These are phyloP conservation scores for Cadophora sp. DNA, from an alignment of 2,329 filamentous ascomycete species.

Conservation along the genomic window DNA sequence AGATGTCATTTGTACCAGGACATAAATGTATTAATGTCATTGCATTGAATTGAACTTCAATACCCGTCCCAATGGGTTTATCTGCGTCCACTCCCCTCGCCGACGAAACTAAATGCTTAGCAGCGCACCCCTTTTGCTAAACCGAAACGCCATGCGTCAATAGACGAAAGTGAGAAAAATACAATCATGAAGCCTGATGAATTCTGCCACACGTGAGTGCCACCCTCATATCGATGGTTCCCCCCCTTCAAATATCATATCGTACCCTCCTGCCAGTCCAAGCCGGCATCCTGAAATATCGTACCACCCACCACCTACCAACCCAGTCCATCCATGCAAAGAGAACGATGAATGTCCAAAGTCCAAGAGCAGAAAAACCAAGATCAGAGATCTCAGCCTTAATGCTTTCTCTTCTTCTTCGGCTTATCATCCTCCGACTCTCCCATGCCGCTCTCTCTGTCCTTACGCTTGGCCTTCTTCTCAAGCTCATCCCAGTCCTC, in stretches of 20 bases:
- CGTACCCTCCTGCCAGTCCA: neutral
- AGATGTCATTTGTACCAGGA: too few relatives aligned
- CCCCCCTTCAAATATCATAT: neutral
- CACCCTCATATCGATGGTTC: neutral
- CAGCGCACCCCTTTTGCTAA: constrained; percentile 10
- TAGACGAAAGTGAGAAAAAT: constrained; percentile 10
- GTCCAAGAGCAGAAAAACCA: neutral
- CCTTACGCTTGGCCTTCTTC: constrained; percentile 86
- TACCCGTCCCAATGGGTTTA: neutral
- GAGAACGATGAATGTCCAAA: neutral
- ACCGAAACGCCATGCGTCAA: constrained; percentile 22
- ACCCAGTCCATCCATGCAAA: neutral
- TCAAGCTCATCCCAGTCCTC: constrained; percentile 97
- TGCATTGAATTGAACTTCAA: neutral
- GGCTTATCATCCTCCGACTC: constrained; percentile 78
- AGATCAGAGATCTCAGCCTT: constrained; percentile 12
- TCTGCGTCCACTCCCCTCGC: neutral
- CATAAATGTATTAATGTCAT: neutral
- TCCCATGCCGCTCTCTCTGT: constrained; percentile 68
- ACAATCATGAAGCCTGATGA: neutral
- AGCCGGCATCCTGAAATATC: neutral
- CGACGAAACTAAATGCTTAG: neutral
- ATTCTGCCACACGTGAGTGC: neutral
- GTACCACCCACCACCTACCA: too few relatives aligned
- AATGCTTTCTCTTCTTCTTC: constrained; percentile 72